Evolutionary conservation across 331 rosid genomes (phyloP), one percentile per base, ranked within the genome.

Genomic region (Erythrophleum ivorense): DNA sequence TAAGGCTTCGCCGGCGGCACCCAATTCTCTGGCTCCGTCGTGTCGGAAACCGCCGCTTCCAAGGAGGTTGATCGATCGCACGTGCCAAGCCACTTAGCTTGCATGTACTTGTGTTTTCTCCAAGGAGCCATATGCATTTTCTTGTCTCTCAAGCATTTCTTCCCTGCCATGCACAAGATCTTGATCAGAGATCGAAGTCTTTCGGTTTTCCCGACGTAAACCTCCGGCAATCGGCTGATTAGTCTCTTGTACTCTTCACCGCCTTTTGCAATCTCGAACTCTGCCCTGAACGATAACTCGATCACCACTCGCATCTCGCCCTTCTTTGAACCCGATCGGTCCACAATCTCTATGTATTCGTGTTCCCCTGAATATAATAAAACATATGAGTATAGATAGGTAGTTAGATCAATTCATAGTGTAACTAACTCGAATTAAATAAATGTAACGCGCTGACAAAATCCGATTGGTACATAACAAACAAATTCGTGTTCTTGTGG

Each of bases 31-130:
- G n/a, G n/a, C n/a, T n/a, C n/a, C n/a, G n/a, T n/a, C n/a, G n/a
- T n/a, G n/a, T n/a, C n/a, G n/a, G n/a, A n/a, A n/a, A n/a, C n/a
- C n/a, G n/a, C n/a, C n/a, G n/a, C n/a, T n/a, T n/a, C n/a, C n/a
- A n/a, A n/a, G n/a, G n/a, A n/a, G n/a, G n/a, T n/a, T n/a, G 89
- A 84, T 19, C 80, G 64, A 70, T 88, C 87, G 18, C 85, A 81
- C 0, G 84, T 81, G 24, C 94, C 92, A 18, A 86, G 81, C 98
- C 98, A 94, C 85, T 94, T 94, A n/a, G 95, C 89, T 73, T 81
- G 91, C 98, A 94, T 87, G 87, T 94, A 94, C 77, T 86, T 86
- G 19, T 88, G 91, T 84, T 88, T 94, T 79, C 97, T 89, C 98
- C 98, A 94, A 29, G 98, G 97, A 0, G 86, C 92, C 68, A 94